A percentile compares a stretch with the other conserved stretches of the same genome.
These are phyloP conservation scores for Cystoisospora suis DNA, from an alignment of 169 alveolate species.

Conservation along the genomic window DNA sequence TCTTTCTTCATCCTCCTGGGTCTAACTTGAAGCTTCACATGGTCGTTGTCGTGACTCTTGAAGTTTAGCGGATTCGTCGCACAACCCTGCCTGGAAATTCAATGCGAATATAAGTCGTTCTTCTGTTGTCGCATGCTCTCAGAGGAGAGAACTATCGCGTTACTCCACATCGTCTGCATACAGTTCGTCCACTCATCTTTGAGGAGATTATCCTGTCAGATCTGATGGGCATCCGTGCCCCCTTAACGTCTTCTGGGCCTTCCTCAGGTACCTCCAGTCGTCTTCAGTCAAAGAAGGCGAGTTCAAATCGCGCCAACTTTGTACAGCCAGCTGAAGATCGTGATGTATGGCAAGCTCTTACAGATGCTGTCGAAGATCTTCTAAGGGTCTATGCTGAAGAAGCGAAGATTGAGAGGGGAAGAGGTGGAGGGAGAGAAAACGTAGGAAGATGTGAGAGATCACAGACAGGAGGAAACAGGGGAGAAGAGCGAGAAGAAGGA, in stretches of 20 bases:
- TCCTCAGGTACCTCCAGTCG: not conserved
- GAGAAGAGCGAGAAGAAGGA: not conserved
- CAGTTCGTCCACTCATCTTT: slow-evolving; percentile 48
- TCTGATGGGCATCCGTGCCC: not conserved
- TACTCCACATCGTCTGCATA: slow-evolving; percentile 27
- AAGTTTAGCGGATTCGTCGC: too few relatives aligned
- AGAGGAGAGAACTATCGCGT: slow-evolving; percentile 52
- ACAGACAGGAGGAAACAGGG: not conserved
- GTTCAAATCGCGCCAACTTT: too few relatives aligned
- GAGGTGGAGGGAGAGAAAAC: not conserved
- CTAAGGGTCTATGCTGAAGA: not conserved
- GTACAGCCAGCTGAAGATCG: slow-evolving; percentile 18
- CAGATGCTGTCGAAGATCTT: slow-evolving; percentile 6
- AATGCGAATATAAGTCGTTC: too few relatives aligned
- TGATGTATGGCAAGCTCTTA: slow-evolving; percentile 39
- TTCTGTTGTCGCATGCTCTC: too few relatives aligned
- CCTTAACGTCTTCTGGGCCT: not conserved
- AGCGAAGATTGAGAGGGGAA: not conserved
- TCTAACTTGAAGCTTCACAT: too few relatives aligned
- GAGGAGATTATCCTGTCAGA: slow-evolving; percentile 34
- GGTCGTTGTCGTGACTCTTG: too few relatives aligned
- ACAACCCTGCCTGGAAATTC: too few relatives aligned
- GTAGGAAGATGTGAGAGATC: too few relatives aligned
- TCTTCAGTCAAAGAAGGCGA: not conserved
- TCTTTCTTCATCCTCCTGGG: too few relatives aligned